Percentiles rank a stretch among this genome's conserved stretches.
These are phyloP conservation scores for Tulasnella sp. DNA, from an alignment of 768 basidiomycete species.

Conservation along the genomic window DNA sequence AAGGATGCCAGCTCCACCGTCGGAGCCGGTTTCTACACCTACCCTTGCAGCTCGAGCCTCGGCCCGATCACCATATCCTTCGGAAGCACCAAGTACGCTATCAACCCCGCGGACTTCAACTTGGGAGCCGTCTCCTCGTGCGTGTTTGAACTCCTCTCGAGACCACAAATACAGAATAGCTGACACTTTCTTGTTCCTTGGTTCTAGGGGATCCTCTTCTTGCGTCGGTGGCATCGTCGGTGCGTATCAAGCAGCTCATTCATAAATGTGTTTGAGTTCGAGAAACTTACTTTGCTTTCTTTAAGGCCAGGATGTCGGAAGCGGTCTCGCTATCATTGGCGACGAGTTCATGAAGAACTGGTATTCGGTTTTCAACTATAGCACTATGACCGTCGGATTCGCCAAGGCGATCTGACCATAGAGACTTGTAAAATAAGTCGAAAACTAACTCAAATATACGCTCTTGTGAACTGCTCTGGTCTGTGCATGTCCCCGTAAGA, in stretches of 20 bases:
- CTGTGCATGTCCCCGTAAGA: no score
- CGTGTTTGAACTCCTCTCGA: neutral
- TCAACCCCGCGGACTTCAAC: conserved; percentile 21
- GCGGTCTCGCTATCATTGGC: conserved; percentile 4
- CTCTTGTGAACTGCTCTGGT: no score
- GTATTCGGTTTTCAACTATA: conserved; percentile 7
- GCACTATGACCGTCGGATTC: conserved; percentile 1
- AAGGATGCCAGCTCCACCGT: conserved; percentile 8
- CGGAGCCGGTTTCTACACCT: conserved; percentile 14
- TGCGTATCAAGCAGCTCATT: neutral
- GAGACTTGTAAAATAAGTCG: no score
- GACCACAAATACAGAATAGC: neutral
- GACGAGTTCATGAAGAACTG: conserved; percentile 12
- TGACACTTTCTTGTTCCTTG: neutral
- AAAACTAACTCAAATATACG: no score
- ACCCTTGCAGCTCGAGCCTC: conserved; percentile 6
- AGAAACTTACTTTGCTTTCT: neutral
- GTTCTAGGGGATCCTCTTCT: conserved; percentile 8
- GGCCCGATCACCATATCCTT: neutral
- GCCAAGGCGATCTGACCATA: neutral
- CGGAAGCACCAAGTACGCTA: conserved; percentile 17
- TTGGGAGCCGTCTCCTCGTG: conserved; percentile 20
- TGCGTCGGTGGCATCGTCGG: conserved; percentile 13
- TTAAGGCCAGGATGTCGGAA: neutral
- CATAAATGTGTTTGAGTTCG: neutral